phyloP scores from a whole-genome alignment of 345 rosid genomes.

The Eucalyptus camaldulensis region DNA sequence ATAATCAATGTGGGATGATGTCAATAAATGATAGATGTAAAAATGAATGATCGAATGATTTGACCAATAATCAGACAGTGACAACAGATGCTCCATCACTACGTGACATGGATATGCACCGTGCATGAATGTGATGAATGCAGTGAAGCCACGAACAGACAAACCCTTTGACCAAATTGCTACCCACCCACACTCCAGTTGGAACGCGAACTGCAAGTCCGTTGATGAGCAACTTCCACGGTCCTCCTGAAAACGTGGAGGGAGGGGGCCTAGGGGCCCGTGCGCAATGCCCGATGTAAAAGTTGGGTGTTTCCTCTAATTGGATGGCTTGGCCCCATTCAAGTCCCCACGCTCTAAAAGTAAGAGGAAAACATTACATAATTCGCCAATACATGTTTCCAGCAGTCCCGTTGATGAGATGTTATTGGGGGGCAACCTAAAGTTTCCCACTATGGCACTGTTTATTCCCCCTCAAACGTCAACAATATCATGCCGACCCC shows the following conservation, averaged over 20 bases:
- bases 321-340: background rate
- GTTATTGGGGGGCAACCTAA: constrained; percentile 15
- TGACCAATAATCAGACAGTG: background rate
- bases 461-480: background rate
- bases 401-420: constrained; percentile 2
- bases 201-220: background rate
- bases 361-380: background rate
- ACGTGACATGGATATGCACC: background rate
- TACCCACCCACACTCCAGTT: background rate
- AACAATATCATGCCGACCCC: background rate
- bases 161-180: background rate
- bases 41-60: background rate
- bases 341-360: background rate
- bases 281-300: background rate
- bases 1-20: too few relatives aligned
- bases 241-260: constrained; percentile 8
- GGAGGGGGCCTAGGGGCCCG: background rate
- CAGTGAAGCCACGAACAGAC: background rate
- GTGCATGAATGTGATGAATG: background rate
- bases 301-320: background rate
- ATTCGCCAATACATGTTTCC: background rate
- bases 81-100: background rate
- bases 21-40: background rate
- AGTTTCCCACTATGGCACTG: background rate
- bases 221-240: background rate